Conservation (phyloP, 768 basidiomycete genomes). For the Cubamyces lactineus region DNA sequence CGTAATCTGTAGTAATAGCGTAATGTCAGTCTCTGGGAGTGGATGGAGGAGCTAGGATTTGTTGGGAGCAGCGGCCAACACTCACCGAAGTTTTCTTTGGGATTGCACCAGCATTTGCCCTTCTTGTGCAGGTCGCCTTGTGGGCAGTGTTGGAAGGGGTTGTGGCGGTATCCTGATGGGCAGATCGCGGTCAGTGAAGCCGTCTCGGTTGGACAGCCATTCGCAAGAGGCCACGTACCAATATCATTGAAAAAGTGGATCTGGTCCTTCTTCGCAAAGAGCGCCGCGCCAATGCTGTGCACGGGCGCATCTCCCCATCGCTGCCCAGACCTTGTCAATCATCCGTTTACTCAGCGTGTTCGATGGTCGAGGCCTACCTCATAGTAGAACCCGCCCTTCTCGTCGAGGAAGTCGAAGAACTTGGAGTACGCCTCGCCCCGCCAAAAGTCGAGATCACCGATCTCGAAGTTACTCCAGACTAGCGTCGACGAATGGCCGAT, state of each 20-base stretch:
- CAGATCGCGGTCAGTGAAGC: too few species aligned
- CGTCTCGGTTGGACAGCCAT: neutral
- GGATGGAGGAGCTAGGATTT: neutral
- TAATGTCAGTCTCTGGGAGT: conserved; percentile 17
- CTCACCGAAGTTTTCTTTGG: conserved; percentile 73
- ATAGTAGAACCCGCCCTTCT: conserved; percentile 61
- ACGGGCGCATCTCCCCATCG: conserved; percentile 93
- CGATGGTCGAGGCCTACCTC: conserved; percentile 40
- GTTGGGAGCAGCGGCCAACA: neutral
- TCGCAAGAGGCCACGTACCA: conserved; percentile 41
- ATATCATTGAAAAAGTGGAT: conserved; percentile 97
- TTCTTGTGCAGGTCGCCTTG: conserved; percentile 71
- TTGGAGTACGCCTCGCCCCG: conserved; percentile 56
- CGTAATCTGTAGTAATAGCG: conserved; percentile 54
- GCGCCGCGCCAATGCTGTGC: conserved; percentile 82
- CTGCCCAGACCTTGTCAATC: conserved; percentile 36
- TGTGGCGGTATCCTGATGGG: conserved; percentile 69
- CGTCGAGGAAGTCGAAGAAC: conserved; percentile 61
- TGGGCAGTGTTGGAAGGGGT: conserved; percentile 93
- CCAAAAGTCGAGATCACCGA: conserved; percentile 62
- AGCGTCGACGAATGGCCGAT: neutral
- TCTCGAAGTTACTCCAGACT: conserved; percentile 73
- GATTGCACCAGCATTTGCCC: conserved; percentile 89
- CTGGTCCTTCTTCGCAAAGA: conserved; percentile 87
- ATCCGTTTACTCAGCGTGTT: neutral